phyloP scores from a whole-genome alignment of 2,329 filamentous ascomycete species.

The Lachnellula hyalina region DNA sequence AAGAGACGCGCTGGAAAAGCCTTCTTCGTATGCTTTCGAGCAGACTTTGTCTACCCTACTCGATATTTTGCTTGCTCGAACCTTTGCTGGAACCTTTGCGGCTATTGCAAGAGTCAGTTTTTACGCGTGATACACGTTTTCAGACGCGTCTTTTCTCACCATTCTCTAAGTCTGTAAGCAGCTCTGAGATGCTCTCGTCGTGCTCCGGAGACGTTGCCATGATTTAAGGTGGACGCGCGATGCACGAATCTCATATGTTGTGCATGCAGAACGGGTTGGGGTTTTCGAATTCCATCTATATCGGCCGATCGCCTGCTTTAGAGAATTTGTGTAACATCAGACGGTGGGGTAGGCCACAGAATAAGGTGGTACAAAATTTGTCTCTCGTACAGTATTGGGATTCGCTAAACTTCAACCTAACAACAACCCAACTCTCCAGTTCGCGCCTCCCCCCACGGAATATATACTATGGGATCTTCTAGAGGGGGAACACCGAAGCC shows the following conservation, averaged over 20 bases:
- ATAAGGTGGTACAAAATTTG: neutral
- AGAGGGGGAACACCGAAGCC: neutral
- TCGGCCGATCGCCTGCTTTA: constrained; percentile 1
- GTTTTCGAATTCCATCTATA: neutral
- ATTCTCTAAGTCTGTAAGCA: constrained; percentile 24
- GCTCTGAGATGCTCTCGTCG: constrained; percentile 14
- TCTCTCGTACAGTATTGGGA: too few relatives aligned
- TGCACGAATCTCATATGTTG: neutral
- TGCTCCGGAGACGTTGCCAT: constrained; percentile 11
- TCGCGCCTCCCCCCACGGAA: neutral
- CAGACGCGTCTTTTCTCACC: constrained; percentile 24
- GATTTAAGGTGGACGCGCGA: neutral
- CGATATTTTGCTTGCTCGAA: constrained; percentile 58
- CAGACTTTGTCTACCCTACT: constrained; percentile 58
- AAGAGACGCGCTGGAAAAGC: constrained; percentile 57
- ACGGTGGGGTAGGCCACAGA: too few relatives aligned
- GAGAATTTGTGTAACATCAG: constrained; percentile 5
- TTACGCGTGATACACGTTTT: constrained; percentile 3
- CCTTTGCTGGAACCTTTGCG: constrained; percentile 58
- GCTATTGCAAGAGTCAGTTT: constrained; percentile 36
- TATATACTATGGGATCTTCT: neutral
- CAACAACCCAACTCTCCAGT: neutral
- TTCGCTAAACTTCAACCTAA: too few relatives aligned
- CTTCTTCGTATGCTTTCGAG: constrained; percentile 60
- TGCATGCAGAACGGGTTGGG: neutral